Evolutionary conservation across 2,329 filamentous ascomycete genomes (phyloP), one percentile per base, ranked within the genome.

Genomic region (Samsoniella hepiali): DNA sequence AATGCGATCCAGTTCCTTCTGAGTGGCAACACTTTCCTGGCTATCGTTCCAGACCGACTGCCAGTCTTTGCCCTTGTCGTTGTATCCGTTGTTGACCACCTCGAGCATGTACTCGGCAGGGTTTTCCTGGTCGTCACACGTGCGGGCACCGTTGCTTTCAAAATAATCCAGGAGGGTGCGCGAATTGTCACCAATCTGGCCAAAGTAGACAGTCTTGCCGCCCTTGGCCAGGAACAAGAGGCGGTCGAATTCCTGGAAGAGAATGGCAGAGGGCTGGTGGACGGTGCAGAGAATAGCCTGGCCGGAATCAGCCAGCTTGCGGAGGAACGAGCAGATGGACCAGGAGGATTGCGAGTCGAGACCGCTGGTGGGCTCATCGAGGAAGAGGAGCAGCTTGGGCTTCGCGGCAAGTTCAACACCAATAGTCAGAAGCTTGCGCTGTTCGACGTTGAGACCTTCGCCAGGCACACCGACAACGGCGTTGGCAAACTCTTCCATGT

Each of bases 71-170:
- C 76, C 76, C 3, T 72, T 62, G 17, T 70, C 69, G 67, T 79
- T 81, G 3, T 65, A 67, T 0, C 75, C 75, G 9, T 75, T 73
- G 62, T 79, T 80, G 59, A 80, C 78, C 17, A 82, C 73, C 67
- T 84, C 80, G 7, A 92, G 81, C 85, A 92, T 91, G 77, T 86
- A 92, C 74, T 93, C 90, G 1, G 90, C 90, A 0, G 90, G 89
- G 68, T 92, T 92, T 65, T 89, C 88, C 1, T 85, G 81, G 2
- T 81, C 73, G 9, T 78, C 80, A 64, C 89, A 90, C 53, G 77
- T 74, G 3, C 84, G 78, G 1, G 84, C 87, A 5, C 89, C 89
- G 62, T 89, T 84, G 11, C 74, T 69, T 70, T 88, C 84, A 64
- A 93, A 93, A 72, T 89, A 89, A 47, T 79, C 76, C 1, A 85